These are phyloP conservation scores for Paramecium sonneborni DNA, from an alignment of 73 alveolate genomes.

Conservation along the genomic window DNA sequence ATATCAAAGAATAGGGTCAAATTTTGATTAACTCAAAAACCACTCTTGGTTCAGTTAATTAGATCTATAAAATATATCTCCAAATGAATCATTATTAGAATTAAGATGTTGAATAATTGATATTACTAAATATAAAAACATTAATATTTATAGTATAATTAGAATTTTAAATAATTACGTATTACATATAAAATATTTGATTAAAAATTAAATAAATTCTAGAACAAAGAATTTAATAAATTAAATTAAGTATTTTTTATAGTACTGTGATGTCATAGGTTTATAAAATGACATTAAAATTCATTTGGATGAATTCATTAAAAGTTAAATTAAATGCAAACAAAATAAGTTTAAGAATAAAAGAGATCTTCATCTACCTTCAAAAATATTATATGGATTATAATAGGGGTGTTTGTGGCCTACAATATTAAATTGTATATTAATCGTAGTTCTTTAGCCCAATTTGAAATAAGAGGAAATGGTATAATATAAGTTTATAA, in stretches of 20 bases:
- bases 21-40: not conserved
- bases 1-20: not conserved
- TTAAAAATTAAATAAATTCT: not conserved
- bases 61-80: not conserved
- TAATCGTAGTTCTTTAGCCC: not conserved
- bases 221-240: not conserved
- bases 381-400: not conserved
- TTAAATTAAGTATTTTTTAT: not conserved
- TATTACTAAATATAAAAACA: no score
- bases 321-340: not conserved
- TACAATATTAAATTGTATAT: not conserved
- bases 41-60: not conserved
- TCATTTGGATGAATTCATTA: not conserved
- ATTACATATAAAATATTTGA: not conserved
- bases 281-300: not conserved
- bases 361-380: not conserved
- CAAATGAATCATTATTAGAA: not conserved
- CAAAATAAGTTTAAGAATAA: not conserved
- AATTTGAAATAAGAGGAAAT: not conserved
- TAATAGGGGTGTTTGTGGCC: not conserved
- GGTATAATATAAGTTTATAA: not conserved
- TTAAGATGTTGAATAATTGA: not conserved
- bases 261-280: not conserved
- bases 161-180: not conserved
- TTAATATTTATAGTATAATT: not conserved